A percentile compares a stretch with the other conserved stretches of the same genome.
Evolutionary conservation across 768 basidiomycete species (phyloP).

Genomic region (Naganishia vishniacii): DNA sequence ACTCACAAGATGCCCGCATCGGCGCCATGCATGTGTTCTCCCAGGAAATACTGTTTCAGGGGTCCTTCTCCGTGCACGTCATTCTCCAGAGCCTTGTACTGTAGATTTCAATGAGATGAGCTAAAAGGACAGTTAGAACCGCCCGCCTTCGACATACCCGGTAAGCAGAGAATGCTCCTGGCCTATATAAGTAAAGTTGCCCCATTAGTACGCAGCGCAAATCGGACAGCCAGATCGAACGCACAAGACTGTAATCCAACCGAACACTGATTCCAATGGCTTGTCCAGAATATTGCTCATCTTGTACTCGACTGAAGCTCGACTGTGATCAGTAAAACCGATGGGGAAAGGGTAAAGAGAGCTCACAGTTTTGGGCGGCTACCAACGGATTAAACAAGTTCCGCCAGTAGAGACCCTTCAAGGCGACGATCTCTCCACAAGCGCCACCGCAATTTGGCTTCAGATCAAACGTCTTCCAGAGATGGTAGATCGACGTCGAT

Average conservation of each 20-base stretch:
- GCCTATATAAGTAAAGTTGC: slow-evolving; percentile 41
- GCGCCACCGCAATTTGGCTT: slow-evolving; percentile 77
- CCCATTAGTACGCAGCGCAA: slow-evolving; percentile 7
- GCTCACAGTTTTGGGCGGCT: slow-evolving; percentile 93
- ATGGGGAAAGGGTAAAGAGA: background rate
- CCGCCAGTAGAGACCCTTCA: slow-evolving; percentile 85
- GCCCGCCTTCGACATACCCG: slow-evolving; percentile 45
- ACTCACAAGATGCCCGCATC: slow-evolving; percentile 49
- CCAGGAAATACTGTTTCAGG: slow-evolving; percentile 90
- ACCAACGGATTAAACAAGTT: slow-evolving; percentile 75
- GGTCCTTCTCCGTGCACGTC: slow-evolving; percentile 77
- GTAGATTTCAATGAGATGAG: background rate
- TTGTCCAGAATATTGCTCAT: slow-evolving; percentile 83
- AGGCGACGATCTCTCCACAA: slow-evolving; percentile 90
- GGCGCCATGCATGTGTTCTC: slow-evolving; percentile 71
- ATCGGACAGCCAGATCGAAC: slow-evolving; percentile 12
- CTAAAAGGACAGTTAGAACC: too few relatives aligned
- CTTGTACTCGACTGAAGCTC: slow-evolving; percentile 31
- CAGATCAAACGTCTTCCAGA: slow-evolving; percentile 86
- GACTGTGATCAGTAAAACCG: background rate
- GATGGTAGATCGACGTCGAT: slow-evolving; percentile 79
- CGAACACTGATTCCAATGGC: slow-evolving; percentile 56
- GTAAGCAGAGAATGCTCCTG: slow-evolving; percentile 88
- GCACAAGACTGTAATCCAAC: slow-evolving; percentile 76
- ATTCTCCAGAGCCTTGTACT: slow-evolving; percentile 80